Evolutionary conservation across 305 asterid species (phyloP), one percentile per base, ranked within the genome.

Genomic region (Plantago coronopus): DNA sequence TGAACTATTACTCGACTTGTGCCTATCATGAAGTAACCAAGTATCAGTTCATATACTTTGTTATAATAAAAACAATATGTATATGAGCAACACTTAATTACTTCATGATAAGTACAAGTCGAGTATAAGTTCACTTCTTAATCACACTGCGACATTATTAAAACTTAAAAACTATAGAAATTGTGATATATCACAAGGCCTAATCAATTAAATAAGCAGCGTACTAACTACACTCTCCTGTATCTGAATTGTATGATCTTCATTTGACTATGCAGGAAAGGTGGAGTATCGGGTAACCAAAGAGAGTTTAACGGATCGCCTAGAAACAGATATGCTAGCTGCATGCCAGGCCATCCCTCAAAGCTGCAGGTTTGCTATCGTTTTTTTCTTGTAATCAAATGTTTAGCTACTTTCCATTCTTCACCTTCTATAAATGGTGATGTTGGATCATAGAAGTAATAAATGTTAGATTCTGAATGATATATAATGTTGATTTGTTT

Each of bases 221-320:
- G 5, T 5, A 27, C 9, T 34, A 34, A 34, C 40, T 34, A 0
- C n/a, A 31, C 48, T n/a, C 38, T 29, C 15, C 31, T 20, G 7
- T 56, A 8, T 12, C 48, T 19, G 43, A 51, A 47, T 57, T 43
- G n/a, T 59, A 40, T 46, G 44, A 61, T 23, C 37, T 15, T 16
- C 27, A 19, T 34, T 3, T 54, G 57, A 31, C 22, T 47, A 56
- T 73, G 72, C 54, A 91, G 98, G 97, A 42, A 81, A 68, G 62
- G 49, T 68, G 0, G 82, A 80, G 72, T 91, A 89, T 76, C 83
- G 87, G 12, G 98, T 86, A 62, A 80, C 85, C 4, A 79, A 86
- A 73, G 79, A 78, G 68, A 79, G 94, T 63, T 75, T 91, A 82
- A 73, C 66, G 74, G 97, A 89, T 65, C 96, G 98, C 40, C 71